Conservation (phyloP, 768 basidiomycete species). For the Collybia mongolica region DNA sequence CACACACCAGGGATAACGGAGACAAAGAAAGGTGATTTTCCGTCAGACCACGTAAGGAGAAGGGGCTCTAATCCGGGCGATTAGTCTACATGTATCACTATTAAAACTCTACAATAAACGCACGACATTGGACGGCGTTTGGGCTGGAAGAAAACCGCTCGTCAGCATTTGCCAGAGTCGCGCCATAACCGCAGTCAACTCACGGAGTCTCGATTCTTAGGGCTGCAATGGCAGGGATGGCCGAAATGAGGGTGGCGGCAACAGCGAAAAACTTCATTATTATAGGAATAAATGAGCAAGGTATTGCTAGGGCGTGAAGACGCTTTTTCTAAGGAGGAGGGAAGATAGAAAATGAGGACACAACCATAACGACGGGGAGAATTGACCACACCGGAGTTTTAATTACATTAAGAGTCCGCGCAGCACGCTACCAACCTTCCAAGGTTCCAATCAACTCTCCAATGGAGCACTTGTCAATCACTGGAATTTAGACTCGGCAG, state of each 20-base stretch:
- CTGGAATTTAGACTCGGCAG: too few relatives aligned
- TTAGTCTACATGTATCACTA: background rate
- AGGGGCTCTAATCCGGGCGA: constrained; percentile 51
- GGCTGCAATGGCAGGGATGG: constrained; percentile 34
- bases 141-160: constrained; percentile 21
- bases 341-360: constrained; percentile 5
- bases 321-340: constrained; percentile 3
- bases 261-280: constrained; percentile 38
- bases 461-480: too few relatives aligned
- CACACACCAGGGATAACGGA: constrained; percentile 59
- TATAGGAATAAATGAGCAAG: constrained; percentile 10
- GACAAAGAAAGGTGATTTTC: constrained; percentile 56
- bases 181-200: background rate
- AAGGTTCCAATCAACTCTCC: too few relatives aligned
- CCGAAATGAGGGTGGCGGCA: constrained; percentile 32
- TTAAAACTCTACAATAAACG: constrained; percentile 18
- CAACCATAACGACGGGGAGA: too few relatives aligned
- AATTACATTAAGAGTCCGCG: constrained; percentile 15
- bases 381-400: constrained; percentile 13
- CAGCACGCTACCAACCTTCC: too few relatives aligned
- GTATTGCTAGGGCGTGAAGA: constrained; percentile 1
- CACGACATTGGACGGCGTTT: constrained; percentile 50
- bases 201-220: constrained; percentile 72
- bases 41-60: constrained; percentile 51
- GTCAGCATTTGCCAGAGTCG: background rate